phyloP scores from a whole-genome alignment of 352 stramenopile species.

The Peronospora farinosa region DNA sequence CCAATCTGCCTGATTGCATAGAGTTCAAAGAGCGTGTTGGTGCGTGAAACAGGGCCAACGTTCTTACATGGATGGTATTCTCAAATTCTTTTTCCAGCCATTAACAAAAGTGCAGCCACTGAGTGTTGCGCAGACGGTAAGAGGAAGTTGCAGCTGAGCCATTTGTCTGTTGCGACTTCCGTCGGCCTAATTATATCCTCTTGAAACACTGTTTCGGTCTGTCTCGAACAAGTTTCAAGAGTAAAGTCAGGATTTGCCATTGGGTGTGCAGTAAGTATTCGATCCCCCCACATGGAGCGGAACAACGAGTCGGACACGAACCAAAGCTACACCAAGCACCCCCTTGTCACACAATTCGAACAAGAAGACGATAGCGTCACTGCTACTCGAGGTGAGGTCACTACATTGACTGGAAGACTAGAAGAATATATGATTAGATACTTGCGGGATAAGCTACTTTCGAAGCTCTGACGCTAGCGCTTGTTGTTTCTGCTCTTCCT shows the following conservation, averaged over 20 bases:
- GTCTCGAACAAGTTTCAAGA: conserved; percentile 5
- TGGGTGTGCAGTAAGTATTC: background rate
- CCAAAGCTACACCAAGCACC: conserved; percentile 2
- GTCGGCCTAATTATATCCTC: background rate
- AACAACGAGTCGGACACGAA: background rate
- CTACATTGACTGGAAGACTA: background rate
- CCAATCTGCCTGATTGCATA: too few relatives aligned
- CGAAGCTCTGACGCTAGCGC: conserved; percentile 1
- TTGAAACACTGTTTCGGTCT: conserved; percentile 3
- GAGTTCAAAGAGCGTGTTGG: too few relatives aligned
- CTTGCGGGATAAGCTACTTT: background rate
- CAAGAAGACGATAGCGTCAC: conserved; percentile 2
- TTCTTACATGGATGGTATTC: background rate
- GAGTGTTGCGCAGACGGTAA: background rate
- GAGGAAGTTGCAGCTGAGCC: background rate
- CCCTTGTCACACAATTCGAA: conserved; percentile 1
- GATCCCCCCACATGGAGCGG: background rate
- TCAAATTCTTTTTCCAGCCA: conserved; percentile 2
- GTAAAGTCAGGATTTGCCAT: conserved; percentile 1
- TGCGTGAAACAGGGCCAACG: background rate
- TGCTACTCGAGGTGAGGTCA: conserved; percentile 16
- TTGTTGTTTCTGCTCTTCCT: background rate
- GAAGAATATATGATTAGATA: background rate
- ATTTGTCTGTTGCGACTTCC: background rate
- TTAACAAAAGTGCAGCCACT: background rate